These are phyloP conservation scores for Alnus glutinosa DNA, from an alignment of 306 rosid species.

Conservation along the genomic window DNA sequence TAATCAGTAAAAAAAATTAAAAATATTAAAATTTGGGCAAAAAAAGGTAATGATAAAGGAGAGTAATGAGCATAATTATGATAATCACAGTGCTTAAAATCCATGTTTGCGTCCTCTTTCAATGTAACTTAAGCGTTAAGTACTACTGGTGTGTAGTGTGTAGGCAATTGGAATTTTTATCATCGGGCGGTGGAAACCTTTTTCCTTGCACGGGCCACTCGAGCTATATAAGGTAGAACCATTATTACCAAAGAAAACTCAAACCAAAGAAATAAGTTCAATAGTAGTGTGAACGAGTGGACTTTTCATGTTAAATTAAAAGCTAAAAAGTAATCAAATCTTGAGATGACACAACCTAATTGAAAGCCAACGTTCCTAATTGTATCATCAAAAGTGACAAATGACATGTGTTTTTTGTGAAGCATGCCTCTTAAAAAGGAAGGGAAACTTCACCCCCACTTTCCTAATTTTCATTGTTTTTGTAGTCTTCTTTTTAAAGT, in stretches of 20 bases:
- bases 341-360: background rate
- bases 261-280: background rate
- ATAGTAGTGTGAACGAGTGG: background rate
- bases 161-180: background rate
- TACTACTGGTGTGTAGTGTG: too few relatives aligned
- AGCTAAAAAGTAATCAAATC: background rate
- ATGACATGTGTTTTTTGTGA: too few relatives aligned
- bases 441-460: too few relatives aligned
- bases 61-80: background rate
- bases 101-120: background rate
- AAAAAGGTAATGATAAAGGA: background rate
- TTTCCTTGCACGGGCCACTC: background rate
- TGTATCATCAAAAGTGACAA: background rate
- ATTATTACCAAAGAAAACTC: background rate
- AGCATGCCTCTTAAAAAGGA: too few relatives aligned
- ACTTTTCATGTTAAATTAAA: background rate
- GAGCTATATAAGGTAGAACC: background rate
- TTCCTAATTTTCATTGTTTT: too few relatives aligned
- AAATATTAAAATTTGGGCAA: too few relatives aligned
- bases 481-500: too few relatives aligned
- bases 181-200: background rate
- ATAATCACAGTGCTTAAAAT: background rate
- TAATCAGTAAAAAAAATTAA: too few relatives aligned
- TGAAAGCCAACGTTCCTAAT: background rate
- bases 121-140: background rate